phyloP scores from a whole-genome alignment of 345 rosid species.

The Citrus unshiu region DNA sequence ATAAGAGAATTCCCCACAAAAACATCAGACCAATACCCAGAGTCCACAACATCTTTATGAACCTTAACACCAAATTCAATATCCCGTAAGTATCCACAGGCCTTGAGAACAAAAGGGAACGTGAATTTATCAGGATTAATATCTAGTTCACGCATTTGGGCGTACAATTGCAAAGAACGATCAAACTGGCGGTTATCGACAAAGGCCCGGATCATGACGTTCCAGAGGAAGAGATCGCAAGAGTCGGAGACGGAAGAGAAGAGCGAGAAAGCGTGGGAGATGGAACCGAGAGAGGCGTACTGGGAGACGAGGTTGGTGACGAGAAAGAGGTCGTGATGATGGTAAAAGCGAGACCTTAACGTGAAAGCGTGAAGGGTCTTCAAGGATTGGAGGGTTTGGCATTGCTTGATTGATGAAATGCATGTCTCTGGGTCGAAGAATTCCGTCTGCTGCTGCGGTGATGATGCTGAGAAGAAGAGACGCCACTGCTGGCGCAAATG shows the following conservation, averaged over 20 bases:
- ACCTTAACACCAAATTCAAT: slow-evolving; percentile 21
- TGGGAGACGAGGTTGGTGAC: slow-evolving; percentile 35
- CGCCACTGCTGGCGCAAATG: neutral
- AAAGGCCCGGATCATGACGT: slow-evolving; percentile 35
- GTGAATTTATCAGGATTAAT: slow-evolving; percentile 34
- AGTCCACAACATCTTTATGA: slow-evolving; percentile 23
- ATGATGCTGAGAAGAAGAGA: neutral
- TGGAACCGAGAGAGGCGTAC: slow-evolving; percentile 31
- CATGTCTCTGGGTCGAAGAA: slow-evolving; percentile 2
- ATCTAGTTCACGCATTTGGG: slow-evolving; percentile 23
- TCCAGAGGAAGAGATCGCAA: slow-evolving; percentile 34
- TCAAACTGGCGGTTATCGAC: slow-evolving; percentile 26
- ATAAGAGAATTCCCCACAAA: slow-evolving; percentile 39
- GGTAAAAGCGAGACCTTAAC: slow-evolving; percentile 18
- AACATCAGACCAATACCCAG: slow-evolving; percentile 27
- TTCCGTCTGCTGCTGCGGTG: neutral
- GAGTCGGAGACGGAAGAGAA: slow-evolving; percentile 26
- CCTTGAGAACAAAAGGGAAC: slow-evolving; percentile 39
- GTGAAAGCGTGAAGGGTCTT: slow-evolving; percentile 31
- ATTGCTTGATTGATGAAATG: slow-evolving; percentile 31
- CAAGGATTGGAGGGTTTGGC: slow-evolving; percentile 24
- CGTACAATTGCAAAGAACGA: slow-evolving; percentile 21
- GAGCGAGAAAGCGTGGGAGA: slow-evolving; percentile 32
- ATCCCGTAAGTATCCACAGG: slow-evolving; percentile 29
- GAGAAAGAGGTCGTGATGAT: slow-evolving; percentile 24